A percentile compares a stretch with the other conserved stretches of the same genome.
Evolutionary conservation across 768 basidiomycete species (phyloP).

Genomic region (Suillus cothurnatus): DNA sequence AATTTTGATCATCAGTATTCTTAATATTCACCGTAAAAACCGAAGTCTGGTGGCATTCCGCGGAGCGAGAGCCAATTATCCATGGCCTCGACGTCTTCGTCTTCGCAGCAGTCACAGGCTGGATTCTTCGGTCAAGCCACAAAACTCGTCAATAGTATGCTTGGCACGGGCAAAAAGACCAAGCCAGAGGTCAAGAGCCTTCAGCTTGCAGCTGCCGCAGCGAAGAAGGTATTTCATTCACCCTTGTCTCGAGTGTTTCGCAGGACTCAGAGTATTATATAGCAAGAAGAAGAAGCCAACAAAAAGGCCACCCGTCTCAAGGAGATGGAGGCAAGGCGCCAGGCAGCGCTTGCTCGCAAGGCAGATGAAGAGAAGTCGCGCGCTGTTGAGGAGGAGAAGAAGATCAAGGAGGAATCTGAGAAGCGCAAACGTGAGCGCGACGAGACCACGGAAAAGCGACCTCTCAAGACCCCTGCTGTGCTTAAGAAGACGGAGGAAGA

Average conservation of each 20-base stretch:
- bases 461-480: conserved; percentile 45
- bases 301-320: conserved; percentile 74
- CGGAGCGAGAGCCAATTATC: conserved; percentile 60
- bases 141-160: conserved; percentile 65
- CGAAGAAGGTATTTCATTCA: conserved; percentile 73
- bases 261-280: conserved; percentile 14
- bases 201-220: conserved; percentile 78
- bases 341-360: conserved; percentile 68
- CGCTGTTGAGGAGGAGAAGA: conserved; percentile 67
- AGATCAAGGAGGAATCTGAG: conserved; percentile 72
- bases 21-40: conserved; percentile 12
- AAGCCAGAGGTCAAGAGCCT: conserved; percentile 81
- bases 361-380: conserved; percentile 74
- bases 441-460: conserved; percentile 71
- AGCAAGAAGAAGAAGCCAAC: conserved; percentile 91
- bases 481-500: conserved; percentile 77
- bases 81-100: conserved; percentile 44
- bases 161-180: conserved; percentile 69
- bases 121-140: conserved; percentile 75
- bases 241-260: conserved; percentile 3
- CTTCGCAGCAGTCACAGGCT: conserved; percentile 42
- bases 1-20: conserved; percentile 9
- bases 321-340: conserved; percentile 84
- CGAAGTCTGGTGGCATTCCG: conserved; percentile 19
- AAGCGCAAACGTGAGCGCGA: conserved; percentile 82